phyloP scores from a whole-genome alignment of 768 basidiomycete genomes.

The Phaffia australis region DNA sequence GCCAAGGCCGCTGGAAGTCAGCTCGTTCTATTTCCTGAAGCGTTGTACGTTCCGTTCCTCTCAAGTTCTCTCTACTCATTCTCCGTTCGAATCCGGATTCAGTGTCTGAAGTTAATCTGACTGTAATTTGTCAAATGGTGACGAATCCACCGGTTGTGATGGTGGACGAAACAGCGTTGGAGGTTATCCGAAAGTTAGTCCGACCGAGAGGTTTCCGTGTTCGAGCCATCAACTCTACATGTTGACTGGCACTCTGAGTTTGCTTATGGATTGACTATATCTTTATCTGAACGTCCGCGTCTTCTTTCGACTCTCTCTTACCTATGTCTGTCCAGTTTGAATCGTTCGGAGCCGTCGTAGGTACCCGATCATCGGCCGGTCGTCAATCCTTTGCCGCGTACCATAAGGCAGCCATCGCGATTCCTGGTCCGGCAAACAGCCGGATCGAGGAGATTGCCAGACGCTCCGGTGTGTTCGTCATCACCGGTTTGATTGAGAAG shows the following conservation, averaged over 20 bases:
- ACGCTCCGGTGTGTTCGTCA: conserved; percentile 47
- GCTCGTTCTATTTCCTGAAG: conserved; percentile 29
- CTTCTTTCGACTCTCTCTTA: too few species aligned
- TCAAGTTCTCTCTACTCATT: neutral
- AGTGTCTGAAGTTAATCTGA: neutral
- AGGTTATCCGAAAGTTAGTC: conserved; percentile 28
- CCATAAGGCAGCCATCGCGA: conserved; percentile 47
- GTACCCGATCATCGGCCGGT: conserved; percentile 45
- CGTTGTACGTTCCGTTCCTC: conserved; percentile 24
- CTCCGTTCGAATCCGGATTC: neutral
- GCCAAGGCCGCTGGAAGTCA: conserved; percentile 13
- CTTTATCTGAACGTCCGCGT: too few species aligned
- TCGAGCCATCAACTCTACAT: too few species aligned
- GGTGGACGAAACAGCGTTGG: conserved; percentile 22
- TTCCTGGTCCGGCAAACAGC: conserved; percentile 46
- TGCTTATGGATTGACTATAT: too few species aligned
- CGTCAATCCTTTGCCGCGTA: conserved; percentile 54
- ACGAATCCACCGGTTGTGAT: neutral
- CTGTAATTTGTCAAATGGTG: neutral
- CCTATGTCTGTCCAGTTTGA: too few species aligned
- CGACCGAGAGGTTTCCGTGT: too few species aligned
- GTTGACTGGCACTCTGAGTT: too few species aligned
- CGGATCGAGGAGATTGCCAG: conserved; percentile 46
- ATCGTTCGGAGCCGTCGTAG: conserved; percentile 46
- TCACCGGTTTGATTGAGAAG: conserved; percentile 53